Base-by-base conservation (phyloP, 306 rosid genomes). In the Prunus armeniaca region DNA sequence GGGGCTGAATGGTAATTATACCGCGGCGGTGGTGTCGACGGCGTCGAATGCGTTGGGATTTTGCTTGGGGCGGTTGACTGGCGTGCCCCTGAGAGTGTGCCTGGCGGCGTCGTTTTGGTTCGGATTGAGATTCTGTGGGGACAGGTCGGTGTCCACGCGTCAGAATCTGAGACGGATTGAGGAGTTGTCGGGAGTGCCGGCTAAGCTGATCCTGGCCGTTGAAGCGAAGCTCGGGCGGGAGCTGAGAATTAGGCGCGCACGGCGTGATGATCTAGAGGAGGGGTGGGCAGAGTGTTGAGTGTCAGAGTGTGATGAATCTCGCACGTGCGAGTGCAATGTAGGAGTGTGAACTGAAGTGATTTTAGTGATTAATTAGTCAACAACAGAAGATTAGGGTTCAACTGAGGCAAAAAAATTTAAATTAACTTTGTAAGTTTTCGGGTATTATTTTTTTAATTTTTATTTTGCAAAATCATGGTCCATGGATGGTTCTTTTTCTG, bases 101-200 rank as follows among this genome's bases (percentile, higher is more conserved):
- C 73, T 82, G 1, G 88, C 97, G 84, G 78, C 88, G 89, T 83
- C 97, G 89, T 85, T 91, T 80, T 91, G 97, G 97, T 75, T 75
- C 32, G 92, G 83, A 0, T 7, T 91, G 50, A 84, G 87, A 67
- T 67, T 66, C 41, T n/a, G 84, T 32, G 81, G 82, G 58, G 81
- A 74, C 61, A 20, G 49, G 15, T 14, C 52, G 12, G 9, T 61
- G 20, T 78, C 81, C 41, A 83, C 87, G 82, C 73, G 18, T 34
- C 86, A 67, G 57, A 82, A 77, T 50, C 81, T 91, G 75, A 69
- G 34, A 28, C 73, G 78, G 72, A 70, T 91, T 2, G 87, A 86
- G 67, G 81, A 62, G 22, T 43, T 86, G 0, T 80, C 97, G 0
- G 84, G 87, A 0, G 91, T 89, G 80, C 88, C 92, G 64, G 83